phyloP scores from a whole-genome alignment of 371 early-diverging fungal species.

The Circinella umbellata region DNA sequence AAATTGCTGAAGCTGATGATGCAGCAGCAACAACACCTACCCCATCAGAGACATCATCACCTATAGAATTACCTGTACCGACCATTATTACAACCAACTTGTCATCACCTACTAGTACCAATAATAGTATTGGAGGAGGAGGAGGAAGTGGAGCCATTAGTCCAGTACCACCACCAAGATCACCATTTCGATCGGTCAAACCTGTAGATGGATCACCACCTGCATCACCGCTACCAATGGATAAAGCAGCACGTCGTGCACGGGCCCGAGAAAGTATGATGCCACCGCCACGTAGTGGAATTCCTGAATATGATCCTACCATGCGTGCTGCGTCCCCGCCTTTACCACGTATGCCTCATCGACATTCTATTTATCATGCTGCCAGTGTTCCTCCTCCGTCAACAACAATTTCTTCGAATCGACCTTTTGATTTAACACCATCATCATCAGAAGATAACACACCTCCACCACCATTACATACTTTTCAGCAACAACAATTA shows the following conservation, averaged over 20 bases:
- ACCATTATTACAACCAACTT: conserved; percentile 19
- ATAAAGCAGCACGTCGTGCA: conserved; percentile 28
- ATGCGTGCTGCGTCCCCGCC: conserved; percentile 50
- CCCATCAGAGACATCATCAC: not conserved
- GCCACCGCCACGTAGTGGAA: conserved; percentile 6
- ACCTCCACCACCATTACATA: too few species aligned
- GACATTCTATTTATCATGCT: conserved; percentile 6
- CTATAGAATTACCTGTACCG: conserved; percentile 7
- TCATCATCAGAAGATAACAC: too few species aligned
- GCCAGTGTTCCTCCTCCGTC: too few species aligned
- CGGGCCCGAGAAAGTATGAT: conserved; percentile 25
- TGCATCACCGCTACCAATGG: conserved; percentile 31
- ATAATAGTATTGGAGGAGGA: not conserved
- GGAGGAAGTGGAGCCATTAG: conserved; percentile 1
- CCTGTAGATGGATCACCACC: conserved; percentile 21
- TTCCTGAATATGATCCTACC: conserved; percentile 40
- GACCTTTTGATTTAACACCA: too few species aligned
- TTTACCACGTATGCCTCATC: conserved; percentile 18
- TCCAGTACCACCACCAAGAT: conserved; percentile 30
- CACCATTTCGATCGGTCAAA: conserved; percentile 30
- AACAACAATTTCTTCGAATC: too few species aligned
- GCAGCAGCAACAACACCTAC: conserved; percentile 16
- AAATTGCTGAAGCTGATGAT: conserved; percentile 27
- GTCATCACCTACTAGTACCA: not conserved
- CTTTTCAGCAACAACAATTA: too few species aligned